phyloP scores from a whole-genome alignment of 2,329 filamentous ascomycete species.

The Clonostachys rosea region DNA sequence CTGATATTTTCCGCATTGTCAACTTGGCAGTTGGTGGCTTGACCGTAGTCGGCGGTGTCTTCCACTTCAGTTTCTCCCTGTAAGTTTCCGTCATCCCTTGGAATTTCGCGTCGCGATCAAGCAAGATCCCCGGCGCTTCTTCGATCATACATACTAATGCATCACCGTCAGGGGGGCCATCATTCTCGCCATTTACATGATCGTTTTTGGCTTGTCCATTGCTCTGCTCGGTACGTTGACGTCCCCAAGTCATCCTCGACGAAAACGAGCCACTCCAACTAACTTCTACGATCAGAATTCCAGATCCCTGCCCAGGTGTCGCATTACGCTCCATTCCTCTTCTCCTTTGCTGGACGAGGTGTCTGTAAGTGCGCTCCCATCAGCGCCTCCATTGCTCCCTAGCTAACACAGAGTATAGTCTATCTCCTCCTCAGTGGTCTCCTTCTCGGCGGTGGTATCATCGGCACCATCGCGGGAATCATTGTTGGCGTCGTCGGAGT shows the following conservation, averaged over 20 bases:
- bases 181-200: slow-evolving; percentile 81
- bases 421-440: slow-evolving; percentile 94
- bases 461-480: slow-evolving; percentile 71
- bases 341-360: slow-evolving; percentile 94
- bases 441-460: slow-evolving; percentile 62
- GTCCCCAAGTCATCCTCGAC: background rate
- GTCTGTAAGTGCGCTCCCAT: slow-evolving; percentile 63
- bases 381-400: background rate
- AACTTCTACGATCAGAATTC: slow-evolving; percentile 57
- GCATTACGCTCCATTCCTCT: slow-evolving; percentile 94
- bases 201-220: slow-evolving; percentile 81
- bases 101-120: no score
- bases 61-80: slow-evolving; percentile 64
- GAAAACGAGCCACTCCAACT: background rate
- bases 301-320: slow-evolving; percentile 90
- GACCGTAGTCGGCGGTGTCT: slow-evolving; percentile 81
- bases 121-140: no score
- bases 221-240: slow-evolving; percentile 52
- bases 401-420: slow-evolving; percentile 47
- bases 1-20: slow-evolving; percentile 88
- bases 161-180: slow-evolving; percentile 33
- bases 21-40: slow-evolving; percentile 85
- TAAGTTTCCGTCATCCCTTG: slow-evolving; percentile 31
- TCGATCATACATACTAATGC: background rate
- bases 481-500: slow-evolving; percentile 76